phyloP scores from a whole-genome alignment of 179 eudicot genomes.

The Camellia oleifera region DNA sequence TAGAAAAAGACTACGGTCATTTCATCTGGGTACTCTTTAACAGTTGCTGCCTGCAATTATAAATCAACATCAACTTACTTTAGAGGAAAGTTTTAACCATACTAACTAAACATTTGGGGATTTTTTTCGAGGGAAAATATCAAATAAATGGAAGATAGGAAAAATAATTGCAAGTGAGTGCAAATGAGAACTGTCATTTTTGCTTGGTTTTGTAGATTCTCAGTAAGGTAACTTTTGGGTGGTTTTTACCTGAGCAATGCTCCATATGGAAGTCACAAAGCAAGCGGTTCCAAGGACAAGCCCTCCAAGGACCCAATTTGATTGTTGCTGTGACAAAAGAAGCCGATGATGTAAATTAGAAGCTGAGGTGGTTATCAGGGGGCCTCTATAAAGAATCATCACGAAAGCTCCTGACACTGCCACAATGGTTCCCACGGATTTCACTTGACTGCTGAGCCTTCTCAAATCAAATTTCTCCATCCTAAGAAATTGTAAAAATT shows the following conservation, averaged over 20 bases:
- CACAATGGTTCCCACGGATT: constrained; percentile 30
- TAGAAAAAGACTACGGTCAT: constrained; percentile 39
- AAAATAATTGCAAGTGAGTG: no score
- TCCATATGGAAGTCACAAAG: constrained; percentile 20
- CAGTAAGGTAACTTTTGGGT: not conserved
- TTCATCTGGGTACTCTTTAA: constrained; percentile 34
- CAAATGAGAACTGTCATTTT: no score
- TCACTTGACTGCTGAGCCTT: constrained; percentile 31
- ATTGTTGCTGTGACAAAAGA: constrained; percentile 25
- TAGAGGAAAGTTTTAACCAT: no score
- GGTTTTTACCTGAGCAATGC: constrained; percentile 25
- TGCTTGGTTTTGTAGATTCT: not conserved
- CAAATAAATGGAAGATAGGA: no score
- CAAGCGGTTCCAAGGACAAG: constrained; percentile 13
- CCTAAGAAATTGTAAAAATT: constrained; percentile 16
- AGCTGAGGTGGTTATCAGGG: not conserved
- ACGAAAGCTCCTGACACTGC: constrained; percentile 38
- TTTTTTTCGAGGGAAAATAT: no score
- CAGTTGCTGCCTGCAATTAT: constrained; percentile 31
- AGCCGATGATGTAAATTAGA: not conserved
- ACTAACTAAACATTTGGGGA: no score
- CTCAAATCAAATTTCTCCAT: constrained; percentile 41
- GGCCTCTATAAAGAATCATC: constrained; percentile 35
- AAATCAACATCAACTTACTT: constrained; percentile 7
- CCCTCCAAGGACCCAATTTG: constrained; percentile 37